A percentile compares a stretch with the other conserved stretches of the same genome.
Evolutionary conservation across 305 asterid species (phyloP).

Genomic region (Andrographis paniculata): DNA sequence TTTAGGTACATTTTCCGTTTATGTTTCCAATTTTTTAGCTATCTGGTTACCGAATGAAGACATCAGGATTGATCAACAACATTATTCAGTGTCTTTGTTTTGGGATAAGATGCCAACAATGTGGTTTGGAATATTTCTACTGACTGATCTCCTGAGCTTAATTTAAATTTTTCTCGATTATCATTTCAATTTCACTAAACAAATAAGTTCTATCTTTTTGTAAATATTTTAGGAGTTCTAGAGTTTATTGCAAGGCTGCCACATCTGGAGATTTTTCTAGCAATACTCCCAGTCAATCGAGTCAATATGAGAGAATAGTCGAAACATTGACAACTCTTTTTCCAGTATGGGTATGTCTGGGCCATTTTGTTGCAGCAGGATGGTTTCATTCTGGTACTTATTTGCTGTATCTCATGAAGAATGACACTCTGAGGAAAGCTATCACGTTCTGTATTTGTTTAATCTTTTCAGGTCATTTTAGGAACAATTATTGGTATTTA

Average conservation of each 20-base stretch:
- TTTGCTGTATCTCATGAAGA: conserved; percentile 3
- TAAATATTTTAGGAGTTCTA: conserved; percentile 32
- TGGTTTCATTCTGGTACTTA: conserved; percentile 13
- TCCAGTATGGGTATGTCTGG: conserved; percentile 79
- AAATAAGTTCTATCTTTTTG: conserved; percentile 5
- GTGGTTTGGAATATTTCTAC: too few species aligned
- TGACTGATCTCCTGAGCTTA: too few species aligned
- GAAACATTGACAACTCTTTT: conserved; percentile 90
- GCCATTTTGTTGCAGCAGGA: conserved; percentile 16
- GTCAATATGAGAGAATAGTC: conserved; percentile 73
- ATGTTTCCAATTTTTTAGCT: too few species aligned
- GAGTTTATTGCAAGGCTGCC: conserved; percentile 54
- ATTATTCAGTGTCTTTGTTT: too few species aligned
- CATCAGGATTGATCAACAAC: too few species aligned
- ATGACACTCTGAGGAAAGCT: background rate
- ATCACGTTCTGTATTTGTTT: conserved; percentile 11
- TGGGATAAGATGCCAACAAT: too few species aligned
- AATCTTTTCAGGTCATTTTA: conserved; percentile 62
- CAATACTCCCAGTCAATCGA: conserved; percentile 46
- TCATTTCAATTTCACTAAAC: background rate
- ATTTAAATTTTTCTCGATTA: background rate
- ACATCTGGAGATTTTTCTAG: conserved; percentile 67
- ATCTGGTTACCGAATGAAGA: too few species aligned
- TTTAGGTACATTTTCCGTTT: conserved; percentile 42
- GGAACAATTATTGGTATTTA: conserved; percentile 90